These are phyloP conservation scores for Hyaloscypha variabilis DNA, from an alignment of 495 filamentous ascomycete species.

Conservation along the genomic window DNA sequence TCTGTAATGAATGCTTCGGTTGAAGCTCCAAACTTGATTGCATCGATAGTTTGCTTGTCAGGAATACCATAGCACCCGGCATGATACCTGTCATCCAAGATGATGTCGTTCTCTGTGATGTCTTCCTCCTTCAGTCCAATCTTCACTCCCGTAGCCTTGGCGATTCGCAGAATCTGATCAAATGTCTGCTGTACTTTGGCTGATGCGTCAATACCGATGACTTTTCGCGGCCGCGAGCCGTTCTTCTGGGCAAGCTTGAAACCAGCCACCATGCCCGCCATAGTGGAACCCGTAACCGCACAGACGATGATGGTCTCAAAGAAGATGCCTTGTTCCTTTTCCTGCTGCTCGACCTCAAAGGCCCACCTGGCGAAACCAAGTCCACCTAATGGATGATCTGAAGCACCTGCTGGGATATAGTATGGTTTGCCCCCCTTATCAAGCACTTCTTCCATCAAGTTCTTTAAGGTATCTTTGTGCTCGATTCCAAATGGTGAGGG, in stretches of 20 bases:
- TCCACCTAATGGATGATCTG: constrained; percentile 66
- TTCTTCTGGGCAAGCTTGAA: constrained; percentile 59
- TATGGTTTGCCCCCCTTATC: constrained; percentile 56
- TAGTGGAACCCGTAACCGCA: constrained; percentile 63
- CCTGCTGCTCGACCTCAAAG: constrained; percentile 61
- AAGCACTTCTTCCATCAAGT: constrained; percentile 47
- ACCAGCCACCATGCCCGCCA: constrained; percentile 65
- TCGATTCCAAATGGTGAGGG: constrained; percentile 58
- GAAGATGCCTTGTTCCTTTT: constrained; percentile 54
- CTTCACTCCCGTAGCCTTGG: constrained; percentile 54
- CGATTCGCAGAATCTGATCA: constrained; percentile 62
- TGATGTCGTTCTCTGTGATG: constrained; percentile 56
- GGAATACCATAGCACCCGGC: constrained; percentile 63
- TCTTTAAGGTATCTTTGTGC: constrained; percentile 55
- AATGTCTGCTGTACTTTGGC: constrained; percentile 57
- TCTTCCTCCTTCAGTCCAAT: constrained; percentile 58
- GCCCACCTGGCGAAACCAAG: constrained; percentile 68
- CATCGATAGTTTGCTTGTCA: constrained; percentile 57
- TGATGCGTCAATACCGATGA: constrained; percentile 65
- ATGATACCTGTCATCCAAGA: constrained; percentile 64
- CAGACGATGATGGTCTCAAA: constrained; percentile 66
- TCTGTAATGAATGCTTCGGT: constrained; percentile 70
- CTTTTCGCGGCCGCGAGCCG: constrained; percentile 41
- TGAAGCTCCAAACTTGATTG: constrained; percentile 60
- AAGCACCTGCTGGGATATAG: constrained; percentile 66